These are phyloP conservation scores for Eimeria tenella DNA, from an alignment of 169 alveolate genomes.

Conservation along the genomic window DNA sequence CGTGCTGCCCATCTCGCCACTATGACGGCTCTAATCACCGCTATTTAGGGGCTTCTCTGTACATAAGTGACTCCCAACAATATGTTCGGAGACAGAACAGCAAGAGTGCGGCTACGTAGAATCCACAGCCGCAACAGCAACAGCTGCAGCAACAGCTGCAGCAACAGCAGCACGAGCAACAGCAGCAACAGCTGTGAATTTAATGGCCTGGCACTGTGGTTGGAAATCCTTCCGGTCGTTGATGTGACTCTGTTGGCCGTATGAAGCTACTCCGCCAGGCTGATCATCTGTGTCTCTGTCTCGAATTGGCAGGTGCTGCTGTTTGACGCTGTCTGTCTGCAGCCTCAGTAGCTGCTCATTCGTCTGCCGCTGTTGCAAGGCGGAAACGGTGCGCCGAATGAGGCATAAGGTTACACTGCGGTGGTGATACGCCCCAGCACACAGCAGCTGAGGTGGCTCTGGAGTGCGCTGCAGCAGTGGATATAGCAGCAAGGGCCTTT, in stretches of 20 bases:
- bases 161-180: neutral
- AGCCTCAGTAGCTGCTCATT: slow-evolving; percentile 7
- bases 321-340: slow-evolving; percentile 24
- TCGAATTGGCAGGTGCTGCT: slow-evolving; percentile 43
- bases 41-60: neutral
- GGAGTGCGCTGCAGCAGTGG: slow-evolving; percentile 46
- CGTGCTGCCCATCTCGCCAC: neutral
- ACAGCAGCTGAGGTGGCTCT: slow-evolving; percentile 33
- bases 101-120: neutral
- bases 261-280: neutral
- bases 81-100: slow-evolving; percentile 1
- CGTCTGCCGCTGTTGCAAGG: neutral
- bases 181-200: neutral
- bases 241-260: neutral
- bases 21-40: neutral
- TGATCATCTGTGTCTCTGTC: slow-evolving; percentile 7
- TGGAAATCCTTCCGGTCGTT: neutral
- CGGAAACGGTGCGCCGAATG: slow-evolving; percentile 29
- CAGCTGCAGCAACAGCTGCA: neutral
- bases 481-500: slow-evolving; percentile 43
- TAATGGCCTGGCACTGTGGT: neutral
- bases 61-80: neutral
- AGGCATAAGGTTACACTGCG: slow-evolving; percentile 25
- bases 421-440: slow-evolving; percentile 9
- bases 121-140: slow-evolving; percentile 25